A percentile compares a stretch with the other conserved stretches of the same genome.
phyloP scores from a whole-genome alignment of 768 basidiomycete genomes.

The Boletus vinaceobasis region DNA sequence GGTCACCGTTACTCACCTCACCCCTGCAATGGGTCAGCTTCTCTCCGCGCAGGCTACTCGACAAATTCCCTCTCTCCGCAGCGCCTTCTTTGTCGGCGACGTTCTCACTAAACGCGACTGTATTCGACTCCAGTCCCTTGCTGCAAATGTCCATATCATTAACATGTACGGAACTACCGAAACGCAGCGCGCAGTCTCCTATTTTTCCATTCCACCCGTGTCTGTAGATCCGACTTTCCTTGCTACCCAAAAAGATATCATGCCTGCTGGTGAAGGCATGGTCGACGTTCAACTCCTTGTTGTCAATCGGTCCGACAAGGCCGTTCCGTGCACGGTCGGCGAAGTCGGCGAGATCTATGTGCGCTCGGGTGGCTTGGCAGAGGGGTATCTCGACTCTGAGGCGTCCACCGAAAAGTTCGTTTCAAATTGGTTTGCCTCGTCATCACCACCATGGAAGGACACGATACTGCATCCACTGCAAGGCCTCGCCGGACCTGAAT shows the following conservation, averaged over 20 bases:
- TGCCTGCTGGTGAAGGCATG: slow-evolving; percentile 98
- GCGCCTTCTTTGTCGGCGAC: slow-evolving; percentile 99
- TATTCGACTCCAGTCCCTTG: slow-evolving; percentile 87
- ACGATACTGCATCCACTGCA: slow-evolving; percentile 61
- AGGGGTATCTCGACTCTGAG: slow-evolving; percentile 85
- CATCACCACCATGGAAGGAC: slow-evolving; percentile 54
- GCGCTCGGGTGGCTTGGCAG: slow-evolving; percentile 90
- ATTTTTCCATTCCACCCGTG: slow-evolving; percentile 88
- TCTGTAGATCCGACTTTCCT: slow-evolving; percentile 86
- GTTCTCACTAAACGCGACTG: slow-evolving; percentile 98
- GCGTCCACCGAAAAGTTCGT: slow-evolving; percentile 93
- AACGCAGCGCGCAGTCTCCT: slow-evolving; percentile 97
- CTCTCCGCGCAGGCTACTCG: slow-evolving; percentile 82
- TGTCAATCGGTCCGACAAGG: slow-evolving; percentile 85
- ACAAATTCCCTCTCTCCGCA: slow-evolving; percentile 80
- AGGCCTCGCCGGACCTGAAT: slow-evolving; percentile 64
- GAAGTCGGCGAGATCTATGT: slow-evolving; percentile 99
- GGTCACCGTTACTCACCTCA: slow-evolving; percentile 95
- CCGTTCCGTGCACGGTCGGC: slow-evolving; percentile 85
- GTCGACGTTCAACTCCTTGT: slow-evolving; percentile 95
- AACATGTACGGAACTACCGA: slow-evolving; percentile 99
- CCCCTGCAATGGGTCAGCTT: slow-evolving; percentile 98
- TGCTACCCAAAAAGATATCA: slow-evolving; percentile 92
- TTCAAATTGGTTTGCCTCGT: slow-evolving; percentile 79
- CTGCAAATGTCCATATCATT: slow-evolving; percentile 88